A percentile compares a stretch with the other conserved stretches of the same genome.
These are phyloP conservation scores for Phragmites australis DNA, from an alignment of 176 grass and related monocot genomes.

Conservation along the genomic window DNA sequence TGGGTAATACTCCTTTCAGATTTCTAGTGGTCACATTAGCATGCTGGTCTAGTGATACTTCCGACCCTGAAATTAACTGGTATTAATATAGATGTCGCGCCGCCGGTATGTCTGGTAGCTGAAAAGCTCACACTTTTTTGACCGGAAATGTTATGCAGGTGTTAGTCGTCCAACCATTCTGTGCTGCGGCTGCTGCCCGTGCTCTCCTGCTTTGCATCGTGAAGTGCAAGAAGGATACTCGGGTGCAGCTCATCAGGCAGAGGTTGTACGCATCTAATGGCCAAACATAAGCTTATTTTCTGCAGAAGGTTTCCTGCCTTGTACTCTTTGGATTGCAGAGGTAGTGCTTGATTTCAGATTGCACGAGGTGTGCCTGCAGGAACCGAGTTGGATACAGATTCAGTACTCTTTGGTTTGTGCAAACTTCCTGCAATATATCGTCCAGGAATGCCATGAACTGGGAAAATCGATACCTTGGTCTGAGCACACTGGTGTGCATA, in stretches of 20 bases:
- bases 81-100: not conserved
- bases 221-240: not conserved
- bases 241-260: not conserved
- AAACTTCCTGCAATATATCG: no score
- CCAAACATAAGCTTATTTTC: no score
- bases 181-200: not conserved
- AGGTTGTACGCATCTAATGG: not conserved
- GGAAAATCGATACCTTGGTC: no score
- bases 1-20: slow-evolving; percentile 32
- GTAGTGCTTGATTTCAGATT: no score
- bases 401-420: no score
- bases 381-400: no score
- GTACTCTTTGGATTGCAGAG: not conserved
- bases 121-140: not conserved
- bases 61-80: not conserved
- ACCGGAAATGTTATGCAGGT: not conserved
- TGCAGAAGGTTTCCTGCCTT: not conserved
- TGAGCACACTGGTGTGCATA: no score
- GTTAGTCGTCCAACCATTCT: not conserved
- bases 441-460: no score
- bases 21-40: not conserved
- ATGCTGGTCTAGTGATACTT: slow-evolving; percentile 4
- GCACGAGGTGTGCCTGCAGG: no score
- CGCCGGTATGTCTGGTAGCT: not conserved
- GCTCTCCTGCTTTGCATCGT: not conserved